Base-by-base conservation (phyloP, 495 filamentous ascomycete species). In the Penicillium subrubescens region DNA sequence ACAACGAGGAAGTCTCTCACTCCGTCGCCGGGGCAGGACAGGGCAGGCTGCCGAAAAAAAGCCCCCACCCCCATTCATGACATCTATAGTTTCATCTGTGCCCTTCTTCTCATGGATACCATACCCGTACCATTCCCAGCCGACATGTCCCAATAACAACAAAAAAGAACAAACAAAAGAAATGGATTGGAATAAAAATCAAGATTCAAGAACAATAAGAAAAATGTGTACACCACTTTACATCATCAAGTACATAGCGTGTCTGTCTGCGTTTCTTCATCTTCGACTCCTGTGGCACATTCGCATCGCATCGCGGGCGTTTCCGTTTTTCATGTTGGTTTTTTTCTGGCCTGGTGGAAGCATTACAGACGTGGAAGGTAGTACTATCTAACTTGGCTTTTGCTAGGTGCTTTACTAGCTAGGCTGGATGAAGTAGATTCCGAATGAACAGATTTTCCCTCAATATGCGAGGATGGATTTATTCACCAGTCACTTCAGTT, bases 41-140 rank as follows among this genome's bases (percentile, higher is more conserved):
- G 23, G 55, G 15, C 41, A 46, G 66, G 25, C 31, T 31, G n/a
- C n/a, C 5, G 53, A 35, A 35, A 35, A 59, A 51, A 48, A 25
- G 5, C n/a, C 41, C 43, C 17, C 5, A 7, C 43, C 55, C 48
- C 27, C 12, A 52, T 31, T 62, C 59, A 65, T 68, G 59, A 41
- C 58, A 68, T 68, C 55, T 68, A 59, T 62, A 53, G 54, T 31
- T 52, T 54, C 64, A 66, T 67, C 58, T 62, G 55, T 56, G 33
- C 53, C 53, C 53, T n/a, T 56, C 53, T 37, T 56, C 53, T 44
- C 61, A 60, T 58, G 65, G 65, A 67, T 60, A 63, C 61, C 65
- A 67, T 53, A 63, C 53, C 53, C 65, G 57, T 60, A 8, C 31
- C 3, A 15, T 27, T 60, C n/a, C 61, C 10, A 57, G 53, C 60